Conservation (phyloP, 345 rosid genomes). For the Trapa bicornis region DNA sequence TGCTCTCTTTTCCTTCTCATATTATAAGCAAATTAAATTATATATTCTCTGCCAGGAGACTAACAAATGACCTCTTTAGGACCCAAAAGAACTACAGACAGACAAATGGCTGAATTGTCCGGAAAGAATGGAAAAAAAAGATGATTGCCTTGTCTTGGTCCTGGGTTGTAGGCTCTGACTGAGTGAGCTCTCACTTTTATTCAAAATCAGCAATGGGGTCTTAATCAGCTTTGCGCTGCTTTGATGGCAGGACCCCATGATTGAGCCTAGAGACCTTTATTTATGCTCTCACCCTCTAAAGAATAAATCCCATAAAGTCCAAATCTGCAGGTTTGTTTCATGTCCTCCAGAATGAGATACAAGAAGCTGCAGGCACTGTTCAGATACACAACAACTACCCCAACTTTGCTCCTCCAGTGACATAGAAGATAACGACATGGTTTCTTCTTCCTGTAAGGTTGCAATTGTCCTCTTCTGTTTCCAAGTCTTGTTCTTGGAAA, state of each 20-base stretch:
- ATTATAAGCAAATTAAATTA: not conserved
- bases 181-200: constrained; percentile 39
- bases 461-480: constrained; percentile 30
- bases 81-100: not conserved
- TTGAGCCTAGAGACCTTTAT: constrained; percentile 21
- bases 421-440: constrained; percentile 18
- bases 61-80: not conserved
- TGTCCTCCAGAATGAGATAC: not conserved
- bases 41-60: not conserved
- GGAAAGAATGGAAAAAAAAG: constrained; percentile 15
- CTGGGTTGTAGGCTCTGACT: constrained; percentile 16
- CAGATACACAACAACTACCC: too few relatives aligned
- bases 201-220: constrained; percentile 70
- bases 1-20: not conserved
- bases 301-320: not conserved
- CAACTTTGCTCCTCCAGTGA: not conserved
- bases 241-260: constrained; percentile 29
- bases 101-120: constrained; percentile 1
- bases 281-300: constrained; percentile 5
- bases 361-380: not conserved
- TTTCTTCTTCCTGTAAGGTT: constrained; percentile 18
- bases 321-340: not conserved
- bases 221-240: constrained; percentile 45
- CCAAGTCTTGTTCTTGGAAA: constrained; percentile 21
- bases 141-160: constrained; percentile 52